Base-by-base conservation (phyloP, 257 asterid species). In the Capsicum pubescens region DNA sequence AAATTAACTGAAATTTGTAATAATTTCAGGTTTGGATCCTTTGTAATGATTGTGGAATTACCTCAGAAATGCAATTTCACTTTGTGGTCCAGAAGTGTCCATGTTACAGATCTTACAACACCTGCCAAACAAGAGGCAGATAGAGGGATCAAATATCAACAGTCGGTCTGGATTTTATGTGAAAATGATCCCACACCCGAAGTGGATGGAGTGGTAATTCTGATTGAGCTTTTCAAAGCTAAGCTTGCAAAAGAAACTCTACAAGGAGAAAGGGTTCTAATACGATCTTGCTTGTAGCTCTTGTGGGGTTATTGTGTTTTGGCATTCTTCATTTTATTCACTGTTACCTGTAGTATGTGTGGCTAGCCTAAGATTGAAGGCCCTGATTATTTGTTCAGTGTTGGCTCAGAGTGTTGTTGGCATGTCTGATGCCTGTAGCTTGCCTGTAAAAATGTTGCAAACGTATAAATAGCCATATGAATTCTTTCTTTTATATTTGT, bases 41-140 rank as follows among this genome's bases (percentile, higher is more conserved):
- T 8, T 93, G 95, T 88, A 93, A 92, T 6, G 95, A 93, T 70
- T 93, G 95, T 86, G 94, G 94, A 70, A 86, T 88, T 74, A 90
- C 82, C 68, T 88, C 93, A 6, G 93, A 92, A 77, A 95, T 93
- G 68, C 87, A 87, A 55, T 91, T 88, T 82, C 94, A 93, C 46
- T 48, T 91, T 35, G 84, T 93, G 46, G 94, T 88, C 42, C 95
- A 92, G 55, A 93, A 93, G 84, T 93, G 94, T 86, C 93, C 91
- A 0, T 85, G 84, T 56, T 93, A 94, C 93, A 90, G 86, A 68
- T 93, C 97, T 26, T 92, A 91, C 90, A 91, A 92, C 87, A 92
- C 95, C 58, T 92, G 95, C 36, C 91, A 84, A 81, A 91, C 88
- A 9, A 85, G 97, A 85, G 90, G 91, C 58, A 82, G 86, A 84